Evolutionary conservation across 2,329 filamentous ascomycete species (phyloP).

Genomic region (Fonsecaea nubica): DNA sequence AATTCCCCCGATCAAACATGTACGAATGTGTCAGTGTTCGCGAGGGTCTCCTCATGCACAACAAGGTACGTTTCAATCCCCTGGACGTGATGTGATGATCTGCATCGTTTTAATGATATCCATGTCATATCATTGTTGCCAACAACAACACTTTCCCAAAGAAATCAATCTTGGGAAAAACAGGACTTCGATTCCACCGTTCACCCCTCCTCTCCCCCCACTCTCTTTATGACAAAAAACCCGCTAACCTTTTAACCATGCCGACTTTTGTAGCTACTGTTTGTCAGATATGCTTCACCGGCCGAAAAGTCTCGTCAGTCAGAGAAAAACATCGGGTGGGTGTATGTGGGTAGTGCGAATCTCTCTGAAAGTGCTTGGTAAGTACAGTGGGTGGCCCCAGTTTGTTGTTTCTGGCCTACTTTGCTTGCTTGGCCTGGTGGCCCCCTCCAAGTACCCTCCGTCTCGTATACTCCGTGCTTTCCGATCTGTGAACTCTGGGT

Average conservation of each 20-base stretch:
- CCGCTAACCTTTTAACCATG: too few species aligned
- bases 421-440: too few species aligned
- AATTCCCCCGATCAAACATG: slow-evolving; percentile 75
- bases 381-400: slow-evolving; percentile 45
- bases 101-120: too few species aligned
- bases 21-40: slow-evolving; percentile 77
- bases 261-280: slow-evolving; percentile 22
- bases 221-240: too few species aligned
- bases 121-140: too few species aligned
- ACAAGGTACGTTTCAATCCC: slow-evolving; percentile 64
- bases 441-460: too few species aligned
- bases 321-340: slow-evolving; percentile 64
- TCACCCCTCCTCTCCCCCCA: too few species aligned
- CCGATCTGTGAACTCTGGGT: background rate
- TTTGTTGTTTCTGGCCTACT: too few species aligned
- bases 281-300: slow-evolving; percentile 26
- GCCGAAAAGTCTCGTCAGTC: slow-evolving; percentile 11
- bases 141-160: too few species aligned
- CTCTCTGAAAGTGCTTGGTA: slow-evolving; percentile 92
- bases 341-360: slow-evolving; percentile 89
- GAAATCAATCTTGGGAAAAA: too few species aligned
- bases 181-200: too few species aligned
- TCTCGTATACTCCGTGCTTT: background rate
- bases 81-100: too few species aligned
- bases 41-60: slow-evolving; percentile 80